Conservation (phyloP, 345 rosid genomes). For the Chamaenerion angustifolium region DNA sequence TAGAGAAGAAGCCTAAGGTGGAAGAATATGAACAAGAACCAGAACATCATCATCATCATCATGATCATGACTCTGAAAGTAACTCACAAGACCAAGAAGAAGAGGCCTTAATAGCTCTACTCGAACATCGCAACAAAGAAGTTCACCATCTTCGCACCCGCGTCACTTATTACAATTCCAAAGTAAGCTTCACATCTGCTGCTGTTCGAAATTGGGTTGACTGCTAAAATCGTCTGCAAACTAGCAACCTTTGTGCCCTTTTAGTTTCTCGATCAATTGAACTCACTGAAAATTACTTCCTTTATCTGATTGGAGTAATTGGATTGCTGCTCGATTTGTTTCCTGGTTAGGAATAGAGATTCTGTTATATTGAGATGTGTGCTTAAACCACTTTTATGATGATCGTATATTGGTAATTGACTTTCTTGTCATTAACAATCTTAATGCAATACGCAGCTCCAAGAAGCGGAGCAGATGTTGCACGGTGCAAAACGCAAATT, state of each 20-base stretch:
- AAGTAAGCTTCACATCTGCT: conserved; percentile 22
- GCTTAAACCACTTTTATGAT: too few species aligned
- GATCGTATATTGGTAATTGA: not conserved
- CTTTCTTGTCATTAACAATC: conserved; percentile 5
- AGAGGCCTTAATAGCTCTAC: conserved; percentile 54
- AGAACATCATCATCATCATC: too few species aligned
- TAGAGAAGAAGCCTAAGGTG: too few species aligned
- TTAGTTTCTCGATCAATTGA: not conserved
- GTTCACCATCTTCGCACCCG: conserved; percentile 50
- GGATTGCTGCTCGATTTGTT: not conserved
- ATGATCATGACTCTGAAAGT: too few species aligned
- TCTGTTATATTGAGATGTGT: not conserved
- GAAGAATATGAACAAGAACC: too few species aligned
- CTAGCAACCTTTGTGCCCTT: too few species aligned
- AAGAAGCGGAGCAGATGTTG: conserved; percentile 46
- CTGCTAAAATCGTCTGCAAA: too few species aligned
- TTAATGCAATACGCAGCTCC: conserved; percentile 32
- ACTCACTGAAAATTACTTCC: not conserved
- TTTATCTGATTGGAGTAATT: not conserved
- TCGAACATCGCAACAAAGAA: conserved; percentile 59
- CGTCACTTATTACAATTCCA: conserved; percentile 51
- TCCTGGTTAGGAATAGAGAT: not conserved
- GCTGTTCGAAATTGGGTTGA: too few species aligned
- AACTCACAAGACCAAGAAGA: conserved; percentile 9
- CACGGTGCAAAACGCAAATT: conserved; percentile 39